Evolutionary conservation across 371 early-diverging fungal species (phyloP), one percentile per base, ranked within the genome.

Genomic region (Batkoa obscura): DNA sequence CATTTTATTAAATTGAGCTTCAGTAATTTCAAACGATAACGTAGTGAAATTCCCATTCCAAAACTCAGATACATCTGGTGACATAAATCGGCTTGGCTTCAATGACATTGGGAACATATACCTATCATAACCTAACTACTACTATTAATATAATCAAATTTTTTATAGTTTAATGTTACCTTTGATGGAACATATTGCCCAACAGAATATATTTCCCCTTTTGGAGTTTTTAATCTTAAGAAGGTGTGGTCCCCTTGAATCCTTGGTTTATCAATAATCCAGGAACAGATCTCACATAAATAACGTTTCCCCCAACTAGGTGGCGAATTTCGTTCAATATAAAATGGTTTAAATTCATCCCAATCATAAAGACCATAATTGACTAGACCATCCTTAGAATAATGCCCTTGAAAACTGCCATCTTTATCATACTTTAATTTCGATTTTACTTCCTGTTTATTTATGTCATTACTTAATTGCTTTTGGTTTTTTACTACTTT

Each of bases 291-390:
- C 42, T 60, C 60, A n/a, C 59, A 55, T 13, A 60, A 32, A 38
- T 60, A 60, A 6, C 60, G 60, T 37, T 60, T 38, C 10, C 60
- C 60, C 60, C 60, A 60, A 23, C 56, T 43, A 13, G 60, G 55
- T 37, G 54, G 55, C 13, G 34, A 15, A 36, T n/a, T 6, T 12
- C 33, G 13, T 37, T 46, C 51, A 32, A 48, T 48, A 15, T 49
- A 41, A 43, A 60, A 60, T 8, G 60, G 60, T 43, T 46, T 43
- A 15, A 60, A 50, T 35, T 33, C 47, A 8, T n/a, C 37, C 60
- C 60, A 60, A 34, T 60, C 60, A 55, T 55, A 56, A 15, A 60
- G 17, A 15, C 56, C 55, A 13, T 37, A 31, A 43, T 60, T 48
- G 1, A 55, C 49, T 23, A 60, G 30, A 10, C 59, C 59, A 6